Evolutionary conservation across 1,284 basidiomycete genomes (phyloP).

Genomic region (Melampsora larici-populina): DNA sequence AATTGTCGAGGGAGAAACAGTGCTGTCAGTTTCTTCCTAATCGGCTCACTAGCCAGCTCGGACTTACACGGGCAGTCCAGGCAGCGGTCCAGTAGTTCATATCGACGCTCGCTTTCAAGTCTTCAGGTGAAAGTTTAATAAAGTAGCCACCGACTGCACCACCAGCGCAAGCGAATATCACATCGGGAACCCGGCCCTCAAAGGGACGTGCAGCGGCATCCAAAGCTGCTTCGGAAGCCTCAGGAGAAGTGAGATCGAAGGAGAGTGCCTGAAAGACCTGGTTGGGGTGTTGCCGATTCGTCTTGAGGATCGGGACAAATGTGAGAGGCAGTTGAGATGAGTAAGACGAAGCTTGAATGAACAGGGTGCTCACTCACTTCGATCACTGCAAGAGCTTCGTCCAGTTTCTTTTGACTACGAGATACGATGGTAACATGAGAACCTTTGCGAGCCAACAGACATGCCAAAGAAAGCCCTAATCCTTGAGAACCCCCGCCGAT

Average conservation of each 20-base stretch:
- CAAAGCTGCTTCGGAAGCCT: conserved; percentile 62
- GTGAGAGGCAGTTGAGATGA: background rate
- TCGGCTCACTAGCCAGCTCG: background rate
- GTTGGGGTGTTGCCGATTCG: conserved; percentile 55
- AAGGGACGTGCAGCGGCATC: conserved; percentile 62
- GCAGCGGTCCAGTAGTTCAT: conserved; percentile 37
- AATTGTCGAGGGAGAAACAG: conserved; percentile 4
- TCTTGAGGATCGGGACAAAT: conserved; percentile 40
- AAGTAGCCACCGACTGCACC: conserved; percentile 62
- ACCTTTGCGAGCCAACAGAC: conserved; percentile 66
- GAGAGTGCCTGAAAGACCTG: conserved; percentile 66
- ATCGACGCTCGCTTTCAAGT: conserved; percentile 58
- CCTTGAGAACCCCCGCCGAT: conserved; percentile 78
- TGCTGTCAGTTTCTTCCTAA: background rate
- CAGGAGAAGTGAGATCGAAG: conserved; percentile 61
- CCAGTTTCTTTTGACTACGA: conserved; percentile 64
- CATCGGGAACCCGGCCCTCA: conserved; percentile 65
- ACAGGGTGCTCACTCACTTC: conserved; percentile 59
- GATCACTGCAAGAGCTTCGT: conserved; percentile 62
- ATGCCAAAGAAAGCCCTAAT: conserved; percentile 70
- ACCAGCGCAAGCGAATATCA: conserved; percentile 75
- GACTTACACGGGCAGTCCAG: conserved; percentile 29
- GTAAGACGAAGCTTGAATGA: background rate
- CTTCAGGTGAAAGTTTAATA: conserved; percentile 64
- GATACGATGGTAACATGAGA: conserved; percentile 79